Conservation (phyloP, 805 yeast species). For the Kuraishia piskuri region DNA sequence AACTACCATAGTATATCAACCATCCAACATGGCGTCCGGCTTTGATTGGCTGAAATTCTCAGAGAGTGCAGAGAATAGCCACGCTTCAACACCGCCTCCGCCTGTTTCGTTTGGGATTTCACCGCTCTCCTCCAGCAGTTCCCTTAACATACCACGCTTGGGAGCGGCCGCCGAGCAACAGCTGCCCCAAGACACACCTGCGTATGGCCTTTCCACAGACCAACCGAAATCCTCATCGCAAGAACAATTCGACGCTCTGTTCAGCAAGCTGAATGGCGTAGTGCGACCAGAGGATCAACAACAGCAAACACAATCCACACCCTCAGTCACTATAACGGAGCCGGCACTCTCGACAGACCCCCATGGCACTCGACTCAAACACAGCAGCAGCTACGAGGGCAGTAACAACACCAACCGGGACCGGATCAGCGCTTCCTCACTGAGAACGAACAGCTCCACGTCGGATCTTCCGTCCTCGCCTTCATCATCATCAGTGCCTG, state of each 20-base stretch:
- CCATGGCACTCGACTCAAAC: neutral
- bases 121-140: neutral
- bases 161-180: neutral
- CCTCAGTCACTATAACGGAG: neutral
- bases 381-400: conserved; percentile 14
- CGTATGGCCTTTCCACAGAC: too few relatives aligned
- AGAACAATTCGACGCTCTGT: conserved; percentile 14
- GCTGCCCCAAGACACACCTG: too few relatives aligned
- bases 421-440: neutral
- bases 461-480: neutral
- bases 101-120: conserved; percentile 39
- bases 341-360: neutral
- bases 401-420: neutral
- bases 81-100: conserved; percentile 31
- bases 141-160: neutral
- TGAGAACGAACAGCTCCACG: neutral
- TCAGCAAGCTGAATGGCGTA: conserved; percentile 10
- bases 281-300: neutral
- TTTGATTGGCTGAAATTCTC: conserved; percentile 47
- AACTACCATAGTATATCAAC: neutral
- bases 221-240: conserved; percentile 3
- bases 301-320: neutral
- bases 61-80: conserved; percentile 11
- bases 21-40: conserved; percentile 26
- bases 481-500: neutral